Conservation (phyloP, 768 basidiomycete genomes). For the Mycena venus region DNA sequence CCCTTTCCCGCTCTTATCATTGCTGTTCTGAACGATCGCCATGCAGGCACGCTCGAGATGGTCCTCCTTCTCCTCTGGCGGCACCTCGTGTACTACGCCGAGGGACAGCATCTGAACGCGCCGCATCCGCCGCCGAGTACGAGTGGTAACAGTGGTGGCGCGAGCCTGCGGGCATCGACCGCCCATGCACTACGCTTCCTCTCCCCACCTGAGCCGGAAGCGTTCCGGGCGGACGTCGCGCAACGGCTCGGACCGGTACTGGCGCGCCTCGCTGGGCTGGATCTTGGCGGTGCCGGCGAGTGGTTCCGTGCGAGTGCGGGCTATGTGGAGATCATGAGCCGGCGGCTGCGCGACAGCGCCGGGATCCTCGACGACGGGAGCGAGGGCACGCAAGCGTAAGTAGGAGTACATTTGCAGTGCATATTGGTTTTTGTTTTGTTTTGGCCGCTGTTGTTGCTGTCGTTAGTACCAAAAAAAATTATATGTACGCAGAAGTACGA, state of each 20-base stretch:
- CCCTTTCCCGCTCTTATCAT: neutral
- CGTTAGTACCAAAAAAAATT: neutral
- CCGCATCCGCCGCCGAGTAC: conserved; percentile 30
- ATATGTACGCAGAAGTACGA: neutral
- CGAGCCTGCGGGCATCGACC: conserved; percentile 57
- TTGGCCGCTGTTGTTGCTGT: neutral
- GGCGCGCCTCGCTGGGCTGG: conserved; percentile 65
- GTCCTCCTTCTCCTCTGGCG: conserved; percentile 85
- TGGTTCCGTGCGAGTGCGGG: conserved; percentile 74
- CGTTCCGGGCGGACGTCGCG: conserved; percentile 70
- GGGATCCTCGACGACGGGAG: conserved; percentile 62
- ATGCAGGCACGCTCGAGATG: conserved; percentile 80
- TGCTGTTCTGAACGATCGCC: neutral
- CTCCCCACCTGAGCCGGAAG: conserved; percentile 67
- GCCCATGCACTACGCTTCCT: conserved; percentile 68
- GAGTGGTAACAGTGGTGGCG: no score
- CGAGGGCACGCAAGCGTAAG: conserved; percentile 17
- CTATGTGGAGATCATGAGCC: conserved; percentile 83
- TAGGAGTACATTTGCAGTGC: no score
- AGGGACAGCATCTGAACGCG: conserved; percentile 49
- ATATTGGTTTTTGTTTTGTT: neutral
- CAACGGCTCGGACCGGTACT: conserved; percentile 69
- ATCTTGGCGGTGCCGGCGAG: conserved; percentile 64
- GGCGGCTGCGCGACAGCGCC: conserved; percentile 74
- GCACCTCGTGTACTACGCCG: conserved; percentile 78